These are phyloP conservation scores for Diplodia scrobiculata DNA, from an alignment of 2,329 filamentous ascomycete genomes.

Conservation along the genomic window DNA sequence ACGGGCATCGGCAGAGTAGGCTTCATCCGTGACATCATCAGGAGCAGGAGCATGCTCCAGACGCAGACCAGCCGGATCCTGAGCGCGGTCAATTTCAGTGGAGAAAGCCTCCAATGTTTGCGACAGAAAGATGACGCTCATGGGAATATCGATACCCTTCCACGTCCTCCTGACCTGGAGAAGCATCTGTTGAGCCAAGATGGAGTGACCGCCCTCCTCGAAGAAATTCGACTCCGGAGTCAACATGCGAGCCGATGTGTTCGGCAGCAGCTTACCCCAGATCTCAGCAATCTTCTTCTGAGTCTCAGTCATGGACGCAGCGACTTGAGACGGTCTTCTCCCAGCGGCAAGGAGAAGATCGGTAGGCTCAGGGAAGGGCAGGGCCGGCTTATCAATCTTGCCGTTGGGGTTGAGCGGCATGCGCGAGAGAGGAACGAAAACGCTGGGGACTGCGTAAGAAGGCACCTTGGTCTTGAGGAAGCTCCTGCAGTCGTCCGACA, in stretches of 20 bases:
- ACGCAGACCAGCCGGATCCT: conserved; percentile 53
- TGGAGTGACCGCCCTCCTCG: conserved; percentile 76
- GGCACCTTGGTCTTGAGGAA: conserved; percentile 73
- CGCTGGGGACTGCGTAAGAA: conserved; percentile 72
- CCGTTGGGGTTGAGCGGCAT: conserved; percentile 80
- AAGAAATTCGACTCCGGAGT: conserved; percentile 69
- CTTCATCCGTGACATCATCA: conserved; percentile 49
- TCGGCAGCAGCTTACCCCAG: conserved; percentile 71
- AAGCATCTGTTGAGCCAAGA: conserved; percentile 79
- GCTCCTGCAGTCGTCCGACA: conserved; percentile 64
- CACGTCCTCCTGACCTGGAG: conserved; percentile 67
- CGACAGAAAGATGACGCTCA: conserved; percentile 69
- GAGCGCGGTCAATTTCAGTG: conserved; percentile 54
- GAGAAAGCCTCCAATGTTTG: conserved; percentile 63
- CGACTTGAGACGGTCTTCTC: conserved; percentile 49
- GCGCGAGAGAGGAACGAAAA: conserved; percentile 71
- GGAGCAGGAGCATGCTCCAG: conserved; percentile 52
- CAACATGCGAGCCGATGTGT: conserved; percentile 68
- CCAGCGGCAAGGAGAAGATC: conserved; percentile 62
- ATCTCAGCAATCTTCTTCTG: conserved; percentile 69
- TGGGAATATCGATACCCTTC: conserved; percentile 66
- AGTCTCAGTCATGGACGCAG: conserved; percentile 57
- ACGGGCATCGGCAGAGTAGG: conserved; percentile 58
- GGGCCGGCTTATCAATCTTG: conserved; percentile 76
- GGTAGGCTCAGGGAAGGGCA: conserved; percentile 78